These are phyloP conservation scores for Elsinoe necatrix DNA, from an alignment of 2,329 filamentous ascomycete genomes.

Conservation along the genomic window DNA sequence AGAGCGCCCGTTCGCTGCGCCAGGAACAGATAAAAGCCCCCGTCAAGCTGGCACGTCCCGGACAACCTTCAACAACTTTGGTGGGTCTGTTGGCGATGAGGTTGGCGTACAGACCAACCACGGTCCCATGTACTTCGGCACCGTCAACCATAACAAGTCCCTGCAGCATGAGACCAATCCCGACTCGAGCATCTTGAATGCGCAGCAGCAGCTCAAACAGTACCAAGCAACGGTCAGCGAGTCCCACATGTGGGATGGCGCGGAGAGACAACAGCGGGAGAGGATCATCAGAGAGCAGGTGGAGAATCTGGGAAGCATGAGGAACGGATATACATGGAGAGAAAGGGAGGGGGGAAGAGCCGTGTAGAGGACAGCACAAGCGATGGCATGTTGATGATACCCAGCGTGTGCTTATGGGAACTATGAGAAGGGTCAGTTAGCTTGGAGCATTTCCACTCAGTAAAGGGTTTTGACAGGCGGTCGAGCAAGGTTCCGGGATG, in stretches of 20 bases:
- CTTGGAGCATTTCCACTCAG: not conserved
- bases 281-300: not conserved
- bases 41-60: too few species aligned
- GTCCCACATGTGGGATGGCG: not conserved
- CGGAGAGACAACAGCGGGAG: not conserved
- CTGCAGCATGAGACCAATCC: not conserved
- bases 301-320: not conserved
- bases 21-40: too few species aligned
- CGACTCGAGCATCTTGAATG: not conserved
- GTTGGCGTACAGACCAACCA: not conserved
- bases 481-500: not conserved
- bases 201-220: not conserved
- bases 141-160: not conserved
- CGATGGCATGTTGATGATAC: too few species aligned
- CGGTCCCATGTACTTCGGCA: not conserved
- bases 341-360: not conserved
- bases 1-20: too few species aligned
- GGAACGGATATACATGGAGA: not conserved
- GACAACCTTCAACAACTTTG: not conserved
- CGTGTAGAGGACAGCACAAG: too few species aligned
- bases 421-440: too few species aligned
- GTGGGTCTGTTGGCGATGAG: not conserved
- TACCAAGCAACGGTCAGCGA: not conserved
- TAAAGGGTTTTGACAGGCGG: not conserved
- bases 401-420: too few species aligned